These are phyloP conservation scores for Sporothrix mexicana DNA, from an alignment of 2,329 filamentous ascomycete genomes.

Conservation along the genomic window DNA sequence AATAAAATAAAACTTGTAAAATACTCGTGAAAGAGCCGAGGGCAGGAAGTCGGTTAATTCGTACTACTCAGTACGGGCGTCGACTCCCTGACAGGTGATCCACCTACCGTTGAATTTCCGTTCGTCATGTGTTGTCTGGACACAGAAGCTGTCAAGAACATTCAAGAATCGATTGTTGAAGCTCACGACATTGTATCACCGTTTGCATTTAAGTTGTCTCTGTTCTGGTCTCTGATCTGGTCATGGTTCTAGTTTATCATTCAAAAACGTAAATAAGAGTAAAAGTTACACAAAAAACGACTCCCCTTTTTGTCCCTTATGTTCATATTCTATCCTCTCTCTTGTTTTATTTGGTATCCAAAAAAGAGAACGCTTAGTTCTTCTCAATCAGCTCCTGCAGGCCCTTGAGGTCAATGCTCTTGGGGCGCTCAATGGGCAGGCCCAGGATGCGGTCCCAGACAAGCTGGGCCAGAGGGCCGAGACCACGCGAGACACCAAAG, in stretches of 20 bases:
- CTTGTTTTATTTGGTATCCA: too few relatives aligned
- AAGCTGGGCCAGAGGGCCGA: slow-evolving; percentile 90
- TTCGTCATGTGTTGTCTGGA: not conserved
- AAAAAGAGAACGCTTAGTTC: not conserved
- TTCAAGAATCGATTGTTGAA: not conserved
- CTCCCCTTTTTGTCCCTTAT: slow-evolving; percentile 4
- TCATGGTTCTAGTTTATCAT: slow-evolving; percentile 24
- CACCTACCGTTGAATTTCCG: slow-evolving; percentile 2
- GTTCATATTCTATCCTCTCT: not conserved
- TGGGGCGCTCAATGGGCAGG: slow-evolving; percentile 94
- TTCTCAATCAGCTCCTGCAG: slow-evolving; percentile 71
- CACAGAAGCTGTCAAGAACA: not conserved
- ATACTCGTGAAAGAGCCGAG: slow-evolving; percentile 14
- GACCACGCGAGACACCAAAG: slow-evolving; percentile 70
- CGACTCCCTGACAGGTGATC: slow-evolving; percentile 21
- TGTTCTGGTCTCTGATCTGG: too few relatives aligned
- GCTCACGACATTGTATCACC: not conserved
- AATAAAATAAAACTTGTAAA: not conserved
- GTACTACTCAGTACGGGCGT: not conserved
- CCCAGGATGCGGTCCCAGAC: slow-evolving; percentile 96
- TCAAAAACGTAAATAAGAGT: slow-evolving; percentile 9
- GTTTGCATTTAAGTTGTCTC: not conserved
- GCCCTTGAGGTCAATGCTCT: slow-evolving; percentile 93
- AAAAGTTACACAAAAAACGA: not conserved
- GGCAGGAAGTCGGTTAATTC: slow-evolving; percentile 23